These are phyloP conservation scores for Aspergillus fijiensis DNA, from an alignment of 2,329 filamentous ascomycete genomes.

Conservation along the genomic window DNA sequence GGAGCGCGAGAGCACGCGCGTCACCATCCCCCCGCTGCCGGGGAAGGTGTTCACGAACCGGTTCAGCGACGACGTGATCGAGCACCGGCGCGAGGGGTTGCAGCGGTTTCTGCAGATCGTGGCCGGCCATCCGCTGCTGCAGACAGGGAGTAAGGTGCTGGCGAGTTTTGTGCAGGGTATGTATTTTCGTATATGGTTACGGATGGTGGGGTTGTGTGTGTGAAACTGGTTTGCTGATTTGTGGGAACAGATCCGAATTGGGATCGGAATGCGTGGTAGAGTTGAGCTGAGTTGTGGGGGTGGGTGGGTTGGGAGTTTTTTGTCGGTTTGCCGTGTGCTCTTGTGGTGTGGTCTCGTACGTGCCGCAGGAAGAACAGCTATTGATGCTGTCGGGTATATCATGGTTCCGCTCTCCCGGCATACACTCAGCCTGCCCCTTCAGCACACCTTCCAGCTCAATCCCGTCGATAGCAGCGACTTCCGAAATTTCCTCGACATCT, in stretches of 20 bases:
- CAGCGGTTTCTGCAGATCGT: slow-evolving; percentile 98
- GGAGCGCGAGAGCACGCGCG: slow-evolving; percentile 88
- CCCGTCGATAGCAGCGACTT: too few species aligned
- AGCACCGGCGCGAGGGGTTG: slow-evolving; percentile 84
- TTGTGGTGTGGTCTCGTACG: too few species aligned
- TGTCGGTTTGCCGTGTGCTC: not conserved
- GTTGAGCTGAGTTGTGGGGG: not conserved
- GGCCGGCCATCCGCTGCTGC: slow-evolving; percentile 89
- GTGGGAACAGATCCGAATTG: slow-evolving; percentile 57
- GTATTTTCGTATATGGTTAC: slow-evolving; percentile 24
- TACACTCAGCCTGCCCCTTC: too few species aligned
- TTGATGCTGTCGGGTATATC: too few species aligned
- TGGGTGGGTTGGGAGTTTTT: too few species aligned
- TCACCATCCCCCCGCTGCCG: slow-evolving; percentile 91
- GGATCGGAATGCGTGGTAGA: slow-evolving; percentile 84
- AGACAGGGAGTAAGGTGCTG: slow-evolving; percentile 96
- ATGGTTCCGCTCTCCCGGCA: too few species aligned
- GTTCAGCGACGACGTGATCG: slow-evolving; percentile 97
- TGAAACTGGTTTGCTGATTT: slow-evolving; percentile 9
- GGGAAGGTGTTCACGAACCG: slow-evolving; percentile 98
- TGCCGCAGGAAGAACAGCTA: too few species aligned
- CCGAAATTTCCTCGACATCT: too few species aligned
- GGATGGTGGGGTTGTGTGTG: not conserved
- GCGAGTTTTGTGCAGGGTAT: slow-evolving; percentile 94
- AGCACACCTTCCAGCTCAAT: too few species aligned